These are phyloP conservation scores for Pinus taeda DNA, from an alignment of 75 land plant genomes.

Conservation along the genomic window DNA sequence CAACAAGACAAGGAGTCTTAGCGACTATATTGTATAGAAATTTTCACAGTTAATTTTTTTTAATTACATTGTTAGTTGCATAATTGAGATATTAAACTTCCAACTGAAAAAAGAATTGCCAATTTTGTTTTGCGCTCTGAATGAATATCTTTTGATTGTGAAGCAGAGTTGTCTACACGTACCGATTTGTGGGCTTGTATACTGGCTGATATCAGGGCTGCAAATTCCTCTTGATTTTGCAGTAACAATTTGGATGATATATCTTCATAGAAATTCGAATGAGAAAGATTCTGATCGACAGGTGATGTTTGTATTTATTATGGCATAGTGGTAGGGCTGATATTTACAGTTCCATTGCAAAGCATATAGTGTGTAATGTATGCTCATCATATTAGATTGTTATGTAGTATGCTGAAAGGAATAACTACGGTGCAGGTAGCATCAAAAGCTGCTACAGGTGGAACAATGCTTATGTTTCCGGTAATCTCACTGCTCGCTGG, in stretches of 20 bases:
- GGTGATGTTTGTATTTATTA: neutral
- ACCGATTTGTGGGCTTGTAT: conserved; percentile 58
- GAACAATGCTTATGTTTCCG: conserved; percentile 34
- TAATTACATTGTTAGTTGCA: neutral
- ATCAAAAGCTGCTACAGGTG: conserved; percentile 1
- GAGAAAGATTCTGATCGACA: neutral
- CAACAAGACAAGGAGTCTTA: neutral
- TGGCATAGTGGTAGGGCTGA: neutral
- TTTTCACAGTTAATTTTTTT: neutral
- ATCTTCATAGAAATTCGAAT: neutral
- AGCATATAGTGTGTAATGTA: neutral
- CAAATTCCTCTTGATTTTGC: conserved; percentile 69
- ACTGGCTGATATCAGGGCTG: conserved; percentile 56
- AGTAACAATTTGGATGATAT: conserved; percentile 43
- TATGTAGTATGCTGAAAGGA: neutral
- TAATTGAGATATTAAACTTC: neutral
- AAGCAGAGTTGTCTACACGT: conserved; percentile 44
- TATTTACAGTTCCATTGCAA: neutral
- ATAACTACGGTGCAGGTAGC: conserved; percentile 19
- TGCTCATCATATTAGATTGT: conserved; percentile 6
- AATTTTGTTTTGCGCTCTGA: neutral
- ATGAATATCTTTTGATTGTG: conserved; percentile 5
- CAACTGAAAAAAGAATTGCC: neutral
- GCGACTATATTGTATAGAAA: neutral
- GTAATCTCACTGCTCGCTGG: conserved; percentile 68